Evolutionary conservation across 129 eudicot species (phyloP).

Genomic region (Logfia minima): DNA sequence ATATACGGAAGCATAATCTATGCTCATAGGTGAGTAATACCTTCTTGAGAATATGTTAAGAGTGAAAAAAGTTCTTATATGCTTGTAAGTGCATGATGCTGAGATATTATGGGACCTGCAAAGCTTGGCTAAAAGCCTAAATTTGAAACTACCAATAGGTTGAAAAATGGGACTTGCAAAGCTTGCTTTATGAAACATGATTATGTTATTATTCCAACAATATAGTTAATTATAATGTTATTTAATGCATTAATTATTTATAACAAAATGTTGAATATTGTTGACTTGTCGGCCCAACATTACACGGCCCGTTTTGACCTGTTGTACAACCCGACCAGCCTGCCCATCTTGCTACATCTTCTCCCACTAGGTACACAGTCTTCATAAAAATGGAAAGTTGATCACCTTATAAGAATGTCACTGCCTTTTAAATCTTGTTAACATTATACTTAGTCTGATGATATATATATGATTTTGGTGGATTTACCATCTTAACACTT

Average conservation of each 20-base stretch:
- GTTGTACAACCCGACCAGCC: not conserved
- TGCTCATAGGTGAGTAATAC: slow-evolving; percentile 65
- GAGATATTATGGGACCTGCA: slow-evolving; percentile 10
- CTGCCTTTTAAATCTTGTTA: not conserved
- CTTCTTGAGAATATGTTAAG: slow-evolving; percentile 1
- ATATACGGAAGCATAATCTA: slow-evolving; percentile 89
- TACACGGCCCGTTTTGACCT: not conserved
- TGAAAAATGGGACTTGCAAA: not conserved
- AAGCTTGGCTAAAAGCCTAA: not conserved
- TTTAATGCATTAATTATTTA: not conserved
- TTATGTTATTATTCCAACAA: not conserved
- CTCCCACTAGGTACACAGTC: not conserved
- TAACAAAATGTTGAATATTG: not conserved
- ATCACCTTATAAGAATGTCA: slow-evolving; percentile 6
- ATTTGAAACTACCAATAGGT: not conserved
- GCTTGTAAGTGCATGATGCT: not conserved
- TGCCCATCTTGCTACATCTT: not conserved
- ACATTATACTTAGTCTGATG: not conserved
- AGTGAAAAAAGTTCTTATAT: not conserved
- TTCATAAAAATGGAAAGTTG: slow-evolving; percentile 1
- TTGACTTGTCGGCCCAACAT: not conserved
- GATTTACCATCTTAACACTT: slow-evolving; percentile 3
- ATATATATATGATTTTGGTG: not conserved
- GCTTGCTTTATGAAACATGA: slow-evolving; percentile 1
- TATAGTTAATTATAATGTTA: not conserved